Evolutionary conservation across 2,329 filamentous ascomycete species (phyloP).

Genomic region (Pestalotiopsis fici): DNA sequence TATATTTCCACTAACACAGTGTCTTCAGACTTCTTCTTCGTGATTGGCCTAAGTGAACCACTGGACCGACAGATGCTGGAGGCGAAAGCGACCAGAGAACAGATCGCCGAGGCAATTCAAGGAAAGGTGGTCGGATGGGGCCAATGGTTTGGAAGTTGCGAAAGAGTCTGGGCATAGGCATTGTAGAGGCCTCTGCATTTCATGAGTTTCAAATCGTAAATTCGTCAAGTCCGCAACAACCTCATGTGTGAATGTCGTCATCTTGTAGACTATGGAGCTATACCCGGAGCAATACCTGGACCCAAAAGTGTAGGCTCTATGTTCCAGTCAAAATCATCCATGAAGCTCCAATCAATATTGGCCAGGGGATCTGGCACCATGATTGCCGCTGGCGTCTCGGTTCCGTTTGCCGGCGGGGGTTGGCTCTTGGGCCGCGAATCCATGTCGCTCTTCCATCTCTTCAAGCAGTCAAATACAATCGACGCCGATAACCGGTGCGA

Average conservation of each 20-base stretch:
- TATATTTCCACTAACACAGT: not conserved
- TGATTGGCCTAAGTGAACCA: conserved; percentile 46
- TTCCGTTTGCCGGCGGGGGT: not conserved
- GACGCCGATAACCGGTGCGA: conserved; percentile 49
- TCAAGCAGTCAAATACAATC: conserved; percentile 51
- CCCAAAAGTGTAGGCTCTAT: conserved; percentile 21
- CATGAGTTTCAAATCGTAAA: not conserved
- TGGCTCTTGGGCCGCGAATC: conserved; percentile 9
- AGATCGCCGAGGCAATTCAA: conserved; percentile 41
- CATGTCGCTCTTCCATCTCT: conserved; percentile 41
- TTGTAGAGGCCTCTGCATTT: not conserved
- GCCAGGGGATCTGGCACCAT: conserved; percentile 16
- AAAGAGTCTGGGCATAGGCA: conserved; percentile 35
- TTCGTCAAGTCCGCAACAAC: not conserved
- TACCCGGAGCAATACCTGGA: conserved; percentile 3
- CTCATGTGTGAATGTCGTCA: not conserved
- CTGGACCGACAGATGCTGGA: conserved; percentile 38
- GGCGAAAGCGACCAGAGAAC: conserved; percentile 39
- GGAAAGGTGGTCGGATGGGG: conserved; percentile 54
- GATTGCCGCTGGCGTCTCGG: conserved; percentile 3
- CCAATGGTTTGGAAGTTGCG: conserved; percentile 44
- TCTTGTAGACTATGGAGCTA: not conserved
- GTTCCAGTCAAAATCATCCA: conserved; percentile 34
- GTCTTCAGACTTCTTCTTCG: conserved; percentile 45
- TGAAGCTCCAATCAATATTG: conserved; percentile 32